Base-by-base conservation (phyloP, 75 land plant species). In the Sequoia sempervirens region DNA sequence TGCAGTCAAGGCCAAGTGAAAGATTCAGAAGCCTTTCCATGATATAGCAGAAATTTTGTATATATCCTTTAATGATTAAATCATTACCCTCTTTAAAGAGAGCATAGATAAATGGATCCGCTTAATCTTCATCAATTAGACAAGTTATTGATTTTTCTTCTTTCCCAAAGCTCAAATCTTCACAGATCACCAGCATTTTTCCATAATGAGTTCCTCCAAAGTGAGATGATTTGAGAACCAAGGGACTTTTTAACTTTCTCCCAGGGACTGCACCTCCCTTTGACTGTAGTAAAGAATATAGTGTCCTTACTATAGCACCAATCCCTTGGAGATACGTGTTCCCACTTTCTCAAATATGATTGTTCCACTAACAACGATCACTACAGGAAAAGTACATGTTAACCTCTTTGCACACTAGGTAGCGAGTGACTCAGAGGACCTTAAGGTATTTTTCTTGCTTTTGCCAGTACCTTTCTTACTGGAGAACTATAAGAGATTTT, bases 151-250 rank as follows among this genome's bases (percentile, higher is more conserved):
- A 94, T 76, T 90, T 83, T 83, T 85, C 53, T 91, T 98, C 99
- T 84, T 84, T 82, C 80, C 99, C 99, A 85, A 89, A 93, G 83
- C 99, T 97, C 79, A 96, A 83, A 90, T 97, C 96, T 61, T 92
- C 93, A 83, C 93, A 96, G 73, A 94, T 82, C 34, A 94, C 79
- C 37, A 88, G 75, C 23, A 61, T n/a, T 82, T 84, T 89, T 38
- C 72, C 53, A 18, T 18, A 2, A 52, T 80, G 41, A 37, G 80
- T 85, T 43, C 68, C 79, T 23, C 80, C 68, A 5, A 85, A 80
- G 82, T 86, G 83, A 54, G 61, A 12, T 28, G 87, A 80, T 43
- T 84, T 88, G 81, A 93, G 79, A 37, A 93, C 58, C 86, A 82
- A 86, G 58, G 93, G 97, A 80, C 85, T 82, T 73, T 73, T 93